Base-by-base conservation (phyloP, 2,329 filamentous ascomycete species). In the Alternaria triticimaculans region DNA sequence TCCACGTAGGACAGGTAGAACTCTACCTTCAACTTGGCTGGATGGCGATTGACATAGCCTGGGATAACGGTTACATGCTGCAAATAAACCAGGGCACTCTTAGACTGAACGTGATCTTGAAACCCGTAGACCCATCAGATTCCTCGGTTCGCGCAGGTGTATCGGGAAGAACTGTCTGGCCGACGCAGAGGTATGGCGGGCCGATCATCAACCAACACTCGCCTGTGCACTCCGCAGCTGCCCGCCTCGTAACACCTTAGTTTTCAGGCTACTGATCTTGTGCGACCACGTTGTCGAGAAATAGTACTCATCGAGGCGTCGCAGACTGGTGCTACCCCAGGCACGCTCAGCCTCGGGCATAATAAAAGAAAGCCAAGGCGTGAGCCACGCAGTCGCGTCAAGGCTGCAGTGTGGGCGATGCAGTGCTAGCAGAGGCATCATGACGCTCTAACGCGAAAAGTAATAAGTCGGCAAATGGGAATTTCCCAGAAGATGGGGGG, bases 271-370 rank as follows among this genome's bases (percentile, higher is more conserved):
- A n/a, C 12, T 23, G 20, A 5, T 28, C 43, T 33, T 26, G 50
- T 58, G 30, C 51, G 10, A 44, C n/a, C 20, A 49, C 54, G 41
- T 30, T 37, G 49, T 43, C 55, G 37, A 51, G 55, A 60, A 41
- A 48, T 53, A 49, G 33, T 28, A 46, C 37, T 12, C 45, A 46
- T 3, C 11, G 45, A 41, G 54, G 55, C 53, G 26, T 55, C 37
- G 41, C 41, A 33, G 23, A 33, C 28, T 14, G 15, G 55, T n/a
- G 12, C 49, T 46, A 23, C 41, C 33, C 20, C 49, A 23, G 60
- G 23, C 14, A 49, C 43, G 65, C 58, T 67, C 62, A 65, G 67
- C 67, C 62, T 62, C 62, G 51, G 46, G 63, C 46, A 50, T 23
- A 26, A 26, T 28, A 18, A 45, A 11, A 50, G 25, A 45, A 21